Percentiles rank a stretch among this genome's conserved stretches.
Evolutionary conservation across 2,329 filamentous ascomycete genomes (phyloP).

Genomic region (Fusarium camptoceras): DNA sequence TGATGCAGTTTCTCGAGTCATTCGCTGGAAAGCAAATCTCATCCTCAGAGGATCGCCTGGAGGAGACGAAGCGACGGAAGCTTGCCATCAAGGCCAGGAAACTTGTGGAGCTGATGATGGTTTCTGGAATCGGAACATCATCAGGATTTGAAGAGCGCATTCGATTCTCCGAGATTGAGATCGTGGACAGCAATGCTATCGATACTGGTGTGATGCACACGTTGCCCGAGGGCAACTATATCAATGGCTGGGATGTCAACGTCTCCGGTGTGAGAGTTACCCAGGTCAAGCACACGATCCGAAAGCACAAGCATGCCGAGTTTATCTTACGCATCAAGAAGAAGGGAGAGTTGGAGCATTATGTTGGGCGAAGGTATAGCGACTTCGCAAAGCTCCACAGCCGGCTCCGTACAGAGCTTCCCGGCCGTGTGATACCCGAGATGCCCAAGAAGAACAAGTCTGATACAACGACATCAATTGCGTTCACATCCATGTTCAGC

Average conservation of each 20-base stretch:
- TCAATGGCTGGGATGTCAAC: slow-evolving; percentile 96
- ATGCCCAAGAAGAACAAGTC: slow-evolving; percentile 93
- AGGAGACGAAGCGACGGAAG: slow-evolving; percentile 95
- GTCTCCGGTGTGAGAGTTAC: slow-evolving; percentile 88
- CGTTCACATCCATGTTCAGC: slow-evolving; percentile 65
- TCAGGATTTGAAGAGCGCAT: slow-evolving; percentile 98
- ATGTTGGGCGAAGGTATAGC: slow-evolving; percentile 86
- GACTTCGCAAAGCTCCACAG: slow-evolving; percentile 87
- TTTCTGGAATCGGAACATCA: slow-evolving; percentile 93
- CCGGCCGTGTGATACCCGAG: slow-evolving; percentile 87
- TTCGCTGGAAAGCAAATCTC: slow-evolving; percentile 98
- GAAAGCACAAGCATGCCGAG: slow-evolving; percentile 93
- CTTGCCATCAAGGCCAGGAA: slow-evolving; percentile 94
- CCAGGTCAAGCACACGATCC: slow-evolving; percentile 84
- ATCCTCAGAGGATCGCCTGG: slow-evolving; percentile 92
- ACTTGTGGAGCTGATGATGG: slow-evolving; percentile 99
- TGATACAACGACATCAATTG: slow-evolving; percentile 72
- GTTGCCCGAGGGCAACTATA: slow-evolving; percentile 88
- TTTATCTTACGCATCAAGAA: slow-evolving; percentile 89
- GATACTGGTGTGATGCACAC: slow-evolving; percentile 89
- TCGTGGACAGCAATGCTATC: slow-evolving; percentile 92
- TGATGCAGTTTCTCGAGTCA: slow-evolving; percentile 85
- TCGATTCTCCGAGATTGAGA: slow-evolving; percentile 95
- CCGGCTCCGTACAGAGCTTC: slow-evolving; percentile 83
- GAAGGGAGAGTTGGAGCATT: slow-evolving; percentile 78